These are phyloP conservation scores for Candida stauntonica DNA, from an alignment of 805 yeast genomes.

Conservation along the genomic window DNA sequence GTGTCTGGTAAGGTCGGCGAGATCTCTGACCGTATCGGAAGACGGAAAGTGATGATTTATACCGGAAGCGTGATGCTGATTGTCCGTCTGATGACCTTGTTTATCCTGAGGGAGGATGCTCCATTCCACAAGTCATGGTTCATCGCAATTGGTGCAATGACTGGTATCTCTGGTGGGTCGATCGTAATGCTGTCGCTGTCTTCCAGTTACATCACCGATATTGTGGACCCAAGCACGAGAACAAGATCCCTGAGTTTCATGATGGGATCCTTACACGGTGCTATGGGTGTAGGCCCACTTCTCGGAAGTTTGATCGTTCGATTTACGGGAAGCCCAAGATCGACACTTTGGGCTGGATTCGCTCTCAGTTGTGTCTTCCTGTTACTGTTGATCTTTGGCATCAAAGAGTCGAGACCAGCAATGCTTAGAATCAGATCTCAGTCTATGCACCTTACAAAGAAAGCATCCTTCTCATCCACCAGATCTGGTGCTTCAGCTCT, in stretches of 20 bases:
- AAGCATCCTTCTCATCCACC: constrained; percentile 31
- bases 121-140: constrained; percentile 36
- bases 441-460: constrained; percentile 28
- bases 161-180: constrained; percentile 59
- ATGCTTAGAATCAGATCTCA: constrained; percentile 52
- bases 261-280: constrained; percentile 54
- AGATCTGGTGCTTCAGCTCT: constrained; percentile 3
- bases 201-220: constrained; percentile 71
- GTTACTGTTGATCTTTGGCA: constrained; percentile 32
- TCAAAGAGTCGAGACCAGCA: constrained; percentile 63
- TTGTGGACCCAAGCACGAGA: constrained; percentile 58
- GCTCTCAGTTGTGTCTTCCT: constrained; percentile 31
- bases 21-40: constrained; percentile 59
- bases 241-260: constrained; percentile 54
- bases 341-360: constrained; percentile 31
- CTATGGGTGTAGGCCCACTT: constrained; percentile 63
- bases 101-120: constrained; percentile 31
- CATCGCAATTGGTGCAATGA: constrained; percentile 41
- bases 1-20: constrained; percentile 63
- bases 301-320: constrained; percentile 41
- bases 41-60: constrained; percentile 44
- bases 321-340: constrained; percentile 24
- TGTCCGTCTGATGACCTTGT: constrained; percentile 19
- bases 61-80: constrained; percentile 26
- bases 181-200: constrained; percentile 51